Evolutionary conservation across 305 asterid genomes (phyloP).

Genomic region (Rubia tinctorum): DNA sequence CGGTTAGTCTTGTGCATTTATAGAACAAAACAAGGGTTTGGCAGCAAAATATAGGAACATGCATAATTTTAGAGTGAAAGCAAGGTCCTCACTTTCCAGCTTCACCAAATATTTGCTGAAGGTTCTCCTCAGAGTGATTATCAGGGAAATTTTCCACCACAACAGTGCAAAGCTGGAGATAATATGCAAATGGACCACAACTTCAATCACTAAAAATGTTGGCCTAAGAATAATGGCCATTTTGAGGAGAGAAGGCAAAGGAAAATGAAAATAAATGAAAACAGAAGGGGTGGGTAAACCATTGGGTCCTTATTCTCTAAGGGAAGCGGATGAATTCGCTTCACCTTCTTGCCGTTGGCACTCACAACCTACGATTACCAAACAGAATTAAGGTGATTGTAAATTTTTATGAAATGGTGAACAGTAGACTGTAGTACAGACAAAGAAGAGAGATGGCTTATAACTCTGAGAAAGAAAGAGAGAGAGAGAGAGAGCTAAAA

Average conservation of each 20-base stretch:
- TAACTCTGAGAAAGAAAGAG: too few relatives aligned
- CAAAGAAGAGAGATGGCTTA: too few relatives aligned
- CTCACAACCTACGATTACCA: conserved; percentile 68
- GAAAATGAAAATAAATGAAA: neutral
- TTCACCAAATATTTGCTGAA: conserved; percentile 67
- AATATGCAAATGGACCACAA: conserved; percentile 15
- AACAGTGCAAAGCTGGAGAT: conserved; percentile 78
- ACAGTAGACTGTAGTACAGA: conserved; percentile 1
- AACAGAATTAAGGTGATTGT: conserved; percentile 10
- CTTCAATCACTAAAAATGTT: conserved; percentile 15
- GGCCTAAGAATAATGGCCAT: conserved; percentile 4
- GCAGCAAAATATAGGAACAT: neutral
- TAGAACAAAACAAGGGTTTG: neutral
- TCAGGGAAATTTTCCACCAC: conserved; percentile 95
- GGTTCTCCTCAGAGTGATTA: conserved; percentile 87
- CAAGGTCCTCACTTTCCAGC: conserved; percentile 73
- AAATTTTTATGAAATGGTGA: neutral
- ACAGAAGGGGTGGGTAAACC: conserved; percentile 39
- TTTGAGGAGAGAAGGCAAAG: conserved; percentile 1
- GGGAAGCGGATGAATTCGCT: conserved; percentile 75
- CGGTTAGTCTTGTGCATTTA: conserved; percentile 11
- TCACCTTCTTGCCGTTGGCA: conserved; percentile 72
- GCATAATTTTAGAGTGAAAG: neutral
- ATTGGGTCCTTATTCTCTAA: conserved; percentile 70
- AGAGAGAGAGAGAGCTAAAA: conserved; percentile 1